A percentile compares a stretch with the other conserved stretches of the same genome.
These are phyloP conservation scores for Pulveroboletus sp. DNA, from an alignment of 768 basidiomycete species.

Conservation along the genomic window DNA sequence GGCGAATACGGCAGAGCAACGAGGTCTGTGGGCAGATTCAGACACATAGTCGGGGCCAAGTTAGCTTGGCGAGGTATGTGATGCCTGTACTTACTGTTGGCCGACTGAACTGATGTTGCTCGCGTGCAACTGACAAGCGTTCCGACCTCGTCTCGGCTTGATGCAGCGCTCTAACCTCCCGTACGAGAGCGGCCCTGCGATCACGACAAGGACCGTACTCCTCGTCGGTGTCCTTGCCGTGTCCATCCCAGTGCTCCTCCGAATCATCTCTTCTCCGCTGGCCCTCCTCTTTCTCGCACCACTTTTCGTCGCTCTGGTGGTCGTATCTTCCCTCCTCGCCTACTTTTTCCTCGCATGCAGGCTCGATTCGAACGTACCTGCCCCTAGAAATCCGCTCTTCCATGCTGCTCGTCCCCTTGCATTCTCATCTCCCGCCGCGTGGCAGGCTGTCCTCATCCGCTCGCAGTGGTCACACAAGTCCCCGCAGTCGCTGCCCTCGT, in stretches of 20 bases:
- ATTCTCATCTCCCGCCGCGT: slow-evolving; percentile 91
- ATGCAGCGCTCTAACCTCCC: slow-evolving; percentile 13
- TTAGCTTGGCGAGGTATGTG: too few relatives aligned
- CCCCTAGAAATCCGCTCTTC: slow-evolving; percentile 36
- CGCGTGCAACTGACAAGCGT: too few relatives aligned
- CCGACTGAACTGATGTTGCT: neutral
- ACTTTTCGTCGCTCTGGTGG: slow-evolving; percentile 45
- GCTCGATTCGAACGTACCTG: slow-evolving; percentile 46
- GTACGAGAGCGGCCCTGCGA: slow-evolving; percentile 33
- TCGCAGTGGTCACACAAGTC: slow-evolving; percentile 84
- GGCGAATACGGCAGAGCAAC: neutral
- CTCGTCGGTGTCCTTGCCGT: slow-evolving; percentile 55
- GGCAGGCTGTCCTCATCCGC: slow-evolving; percentile 85
- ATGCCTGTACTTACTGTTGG: too few relatives aligned
- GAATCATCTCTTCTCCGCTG: slow-evolving; percentile 62
- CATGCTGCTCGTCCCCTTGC: slow-evolving; percentile 67
- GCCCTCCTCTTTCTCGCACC: slow-evolving; percentile 61
- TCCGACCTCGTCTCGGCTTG: slow-evolving; percentile 3
- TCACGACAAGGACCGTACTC: slow-evolving; percentile 50
- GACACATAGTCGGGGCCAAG: too few relatives aligned
- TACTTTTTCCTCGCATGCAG: slow-evolving; percentile 53
- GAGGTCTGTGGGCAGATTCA: neutral
- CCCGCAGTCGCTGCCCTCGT: slow-evolving; percentile 60
- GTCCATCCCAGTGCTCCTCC: slow-evolving; percentile 48
- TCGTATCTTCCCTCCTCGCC: slow-evolving; percentile 47